These are phyloP conservation scores for Ophiostoma angusticollis DNA, from an alignment of 2,329 filamentous ascomycete genomes.

Conservation along the genomic window DNA sequence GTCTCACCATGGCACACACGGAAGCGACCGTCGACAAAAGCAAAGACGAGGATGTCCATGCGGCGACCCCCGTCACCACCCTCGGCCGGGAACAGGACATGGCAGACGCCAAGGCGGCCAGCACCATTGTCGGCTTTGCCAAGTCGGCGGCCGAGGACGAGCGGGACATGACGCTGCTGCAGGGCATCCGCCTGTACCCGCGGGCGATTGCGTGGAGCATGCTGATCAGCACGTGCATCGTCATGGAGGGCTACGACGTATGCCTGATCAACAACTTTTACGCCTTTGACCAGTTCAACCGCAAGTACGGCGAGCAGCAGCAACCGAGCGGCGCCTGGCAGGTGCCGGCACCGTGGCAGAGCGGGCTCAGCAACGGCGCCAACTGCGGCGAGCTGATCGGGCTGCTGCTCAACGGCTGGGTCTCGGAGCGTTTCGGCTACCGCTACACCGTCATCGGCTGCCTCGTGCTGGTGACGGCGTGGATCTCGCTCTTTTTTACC, in stretches of 20 bases:
- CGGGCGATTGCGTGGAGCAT: slow-evolving; percentile 77
- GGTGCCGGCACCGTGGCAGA: slow-evolving; percentile 49
- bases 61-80: too few species aligned
- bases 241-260: slow-evolving; percentile 85
- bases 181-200: slow-evolving; percentile 72
- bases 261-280: slow-evolving; percentile 71
- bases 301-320: slow-evolving; percentile 40
- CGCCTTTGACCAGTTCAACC: slow-evolving; percentile 35
- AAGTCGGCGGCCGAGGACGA: slow-evolving; percentile 45
- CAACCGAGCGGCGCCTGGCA: slow-evolving; percentile 35
- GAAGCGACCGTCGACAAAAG: too few species aligned
- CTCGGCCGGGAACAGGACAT: slow-evolving; percentile 5
- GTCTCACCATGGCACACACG: too few species aligned
- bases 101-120: slow-evolving; percentile 7
- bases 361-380: slow-evolving; percentile 42
- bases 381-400: slow-evolving; percentile 54
- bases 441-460: slow-evolving; percentile 49
- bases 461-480: slow-evolving; percentile 39
- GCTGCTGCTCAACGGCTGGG: slow-evolving; percentile 50
- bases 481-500: slow-evolving; percentile 53
- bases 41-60: too few species aligned
- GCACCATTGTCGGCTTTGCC: slow-evolving; percentile 29
- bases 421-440: slow-evolving; percentile 56
- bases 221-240: slow-evolving; percentile 79
- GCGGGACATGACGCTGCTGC: slow-evolving; percentile 56